A percentile compares a stretch with the other conserved stretches of the same genome.
These are phyloP conservation scores for Cylindrotheca closterium DNA, from an alignment of 108 stramenopile genomes.

Conservation along the genomic window DNA sequence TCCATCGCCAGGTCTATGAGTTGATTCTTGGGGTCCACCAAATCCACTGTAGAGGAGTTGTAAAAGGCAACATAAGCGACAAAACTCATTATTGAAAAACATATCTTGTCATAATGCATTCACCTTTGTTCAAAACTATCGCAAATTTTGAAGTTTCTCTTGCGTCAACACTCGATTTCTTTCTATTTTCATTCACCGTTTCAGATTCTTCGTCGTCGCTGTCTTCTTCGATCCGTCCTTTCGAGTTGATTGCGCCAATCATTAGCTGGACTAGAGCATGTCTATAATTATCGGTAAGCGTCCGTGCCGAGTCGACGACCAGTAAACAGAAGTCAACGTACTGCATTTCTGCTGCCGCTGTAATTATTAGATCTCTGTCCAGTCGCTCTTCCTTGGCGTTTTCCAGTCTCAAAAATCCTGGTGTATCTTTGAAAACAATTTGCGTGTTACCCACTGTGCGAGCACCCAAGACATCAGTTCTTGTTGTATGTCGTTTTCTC, in stretches of 20 bases:
- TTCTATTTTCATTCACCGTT: background rate
- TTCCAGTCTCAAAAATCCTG: conserved; percentile 79
- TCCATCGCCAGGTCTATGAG: conserved; percentile 72
- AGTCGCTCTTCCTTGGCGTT: conserved; percentile 62
- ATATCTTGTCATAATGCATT: background rate
- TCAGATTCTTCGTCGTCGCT: conserved; percentile 17
- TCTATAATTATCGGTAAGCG: conserved; percentile 53
- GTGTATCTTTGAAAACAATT: conserved; percentile 89
- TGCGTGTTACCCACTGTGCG: conserved; percentile 74
- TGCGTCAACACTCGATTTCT: background rate
- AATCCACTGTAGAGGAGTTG: conserved; percentile 71
- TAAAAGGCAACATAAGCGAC: no score
- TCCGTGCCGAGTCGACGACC: conserved; percentile 85
- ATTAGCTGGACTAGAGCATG: conserved; percentile 69
- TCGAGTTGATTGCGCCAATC: conserved; percentile 49
- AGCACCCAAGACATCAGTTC: conserved; percentile 80
- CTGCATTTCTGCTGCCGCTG: conserved; percentile 64
- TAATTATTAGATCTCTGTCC: conserved; percentile 54
- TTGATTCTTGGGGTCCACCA: conserved; percentile 83
- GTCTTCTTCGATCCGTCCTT: conserved; percentile 60
- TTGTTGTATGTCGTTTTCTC: conserved; percentile 91
- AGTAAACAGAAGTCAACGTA: conserved; percentile 76
- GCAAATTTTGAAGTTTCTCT: conserved; percentile 51
- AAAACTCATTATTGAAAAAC: no score
- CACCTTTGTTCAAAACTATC: conserved; percentile 83